Evolutionary conservation across 163 green algal genomes (phyloP), one percentile per base, ranked within the genome.

Genomic region (Scenedesmus sp.): DNA sequence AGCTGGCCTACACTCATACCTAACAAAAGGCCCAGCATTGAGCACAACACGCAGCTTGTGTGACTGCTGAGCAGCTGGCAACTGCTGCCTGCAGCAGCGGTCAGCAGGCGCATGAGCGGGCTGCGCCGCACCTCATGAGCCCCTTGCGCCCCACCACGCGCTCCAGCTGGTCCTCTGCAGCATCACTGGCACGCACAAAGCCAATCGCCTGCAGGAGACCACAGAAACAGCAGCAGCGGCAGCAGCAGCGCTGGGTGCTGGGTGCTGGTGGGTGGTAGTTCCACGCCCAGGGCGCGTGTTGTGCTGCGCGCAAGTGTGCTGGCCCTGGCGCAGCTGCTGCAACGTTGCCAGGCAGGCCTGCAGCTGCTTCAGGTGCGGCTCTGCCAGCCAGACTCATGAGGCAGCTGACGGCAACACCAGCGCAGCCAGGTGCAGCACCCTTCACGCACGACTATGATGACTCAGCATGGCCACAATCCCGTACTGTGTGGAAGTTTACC

Each of bases 101-200:
- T n/a, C 46, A 56, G 46, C n/a, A n/a, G n/a, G n/a, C n/a, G n/a
- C n/a, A n/a, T n/a, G n/a, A n/a, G n/a, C n/a, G n/a, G n/a, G n/a
- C n/a, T n/a, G n/a, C n/a, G n/a, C 4, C 89, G 0, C 59, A 92
- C 83, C 87, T 70, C 44, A 97, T 82, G 30, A 97, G 85, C 13
- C 95, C 95, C 16, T 89, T 96, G 2, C 93, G 86, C 9, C 95
- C 95, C 80, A 94, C 89, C 3, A 94, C 93, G 0, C 70, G 86
- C 4, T 68, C 85, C 30, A 97, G 81, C 87, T 96, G 94, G 86
- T 96, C 73, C 88, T 96, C 93, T 0, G 94, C 92, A 2, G 72
- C 87, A 2, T 85, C 93, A 76, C 92, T 95, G 24, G 85, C 76
- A 22, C 95, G 92, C 26, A 94, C 91, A 82, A 97, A 97, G 40